Evolutionary conservation across 805 yeast genomes (phyloP).

Genomic region (Zygosaccharomyces siamensis): DNA sequence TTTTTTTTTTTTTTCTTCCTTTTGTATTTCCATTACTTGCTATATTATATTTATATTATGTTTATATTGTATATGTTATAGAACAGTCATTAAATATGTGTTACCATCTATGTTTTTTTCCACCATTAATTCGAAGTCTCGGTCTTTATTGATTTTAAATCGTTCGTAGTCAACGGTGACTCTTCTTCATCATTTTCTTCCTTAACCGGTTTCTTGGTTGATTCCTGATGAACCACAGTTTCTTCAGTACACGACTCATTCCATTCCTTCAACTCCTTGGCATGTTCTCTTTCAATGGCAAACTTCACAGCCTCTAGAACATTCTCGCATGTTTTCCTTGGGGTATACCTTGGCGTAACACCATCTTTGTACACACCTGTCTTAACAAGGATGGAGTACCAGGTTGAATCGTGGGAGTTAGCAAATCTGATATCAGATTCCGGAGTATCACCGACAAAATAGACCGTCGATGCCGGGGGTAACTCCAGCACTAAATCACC

Average conservation of each 20-base stretch:
- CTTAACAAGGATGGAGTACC: conserved; percentile 81
- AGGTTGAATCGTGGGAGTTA: conserved; percentile 75
- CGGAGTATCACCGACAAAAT: conserved; percentile 87
- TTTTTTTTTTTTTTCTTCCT: background rate
- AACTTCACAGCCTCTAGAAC: conserved; percentile 79
- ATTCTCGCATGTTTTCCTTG: conserved; percentile 66
- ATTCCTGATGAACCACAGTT: conserved; percentile 38
- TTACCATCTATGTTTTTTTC: background rate
- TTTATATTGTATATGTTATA: too few relatives aligned
- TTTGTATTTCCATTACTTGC: background rate
- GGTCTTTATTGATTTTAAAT: background rate
- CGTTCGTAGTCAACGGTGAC: background rate
- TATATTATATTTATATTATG: too few relatives aligned
- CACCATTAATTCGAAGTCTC: background rate
- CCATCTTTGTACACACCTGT: conserved; percentile 86
- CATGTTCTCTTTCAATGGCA: conserved; percentile 79
- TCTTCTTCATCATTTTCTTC: conserved; percentile 33
- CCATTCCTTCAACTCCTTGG: conserved; percentile 69
- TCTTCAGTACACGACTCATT: conserved; percentile 36
- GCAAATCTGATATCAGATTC: conserved; percentile 82
- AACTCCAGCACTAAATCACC: conserved; percentile 48
- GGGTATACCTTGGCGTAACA: conserved; percentile 70
- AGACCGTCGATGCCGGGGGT: conserved; percentile 82
- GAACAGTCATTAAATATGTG: background rate
- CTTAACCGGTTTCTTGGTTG: conserved; percentile 48